phyloP scores from a whole-genome alignment of 805 yeast species.

The Starmera quercuum region DNA sequence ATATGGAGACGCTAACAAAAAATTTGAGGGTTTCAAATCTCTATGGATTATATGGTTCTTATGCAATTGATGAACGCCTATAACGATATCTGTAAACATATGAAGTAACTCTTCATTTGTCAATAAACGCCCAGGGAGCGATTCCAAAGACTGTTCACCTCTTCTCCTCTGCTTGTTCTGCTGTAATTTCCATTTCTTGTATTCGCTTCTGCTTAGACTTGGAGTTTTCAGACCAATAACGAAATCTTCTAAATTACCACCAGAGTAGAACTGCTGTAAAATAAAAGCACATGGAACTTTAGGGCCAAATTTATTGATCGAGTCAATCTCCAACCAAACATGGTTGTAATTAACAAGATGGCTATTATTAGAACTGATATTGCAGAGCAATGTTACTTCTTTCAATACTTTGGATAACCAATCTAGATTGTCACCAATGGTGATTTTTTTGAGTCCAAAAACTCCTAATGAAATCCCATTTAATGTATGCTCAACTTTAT shows the following conservation, averaged over 20 bases:
- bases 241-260: slow-evolving; percentile 77
- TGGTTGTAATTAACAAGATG: slow-evolving; percentile 82
- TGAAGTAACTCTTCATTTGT: slow-evolving; percentile 56
- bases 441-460: slow-evolving; percentile 80
- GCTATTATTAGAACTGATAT: slow-evolving; percentile 36
- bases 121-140: slow-evolving; percentile 26
- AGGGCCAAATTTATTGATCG: slow-evolving; percentile 44
- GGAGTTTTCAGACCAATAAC: slow-evolving; percentile 31
- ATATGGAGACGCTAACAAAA: slow-evolving; percentile 40
- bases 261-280: slow-evolving; percentile 80
- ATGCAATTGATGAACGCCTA: slow-evolving; percentile 70
- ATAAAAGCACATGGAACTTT: slow-evolving; percentile 68
- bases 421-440: slow-evolving; percentile 70
- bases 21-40: slow-evolving; percentile 85
- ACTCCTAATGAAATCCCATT: slow-evolving; percentile 65
- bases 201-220: slow-evolving; percentile 25
- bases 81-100: slow-evolving; percentile 58
- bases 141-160: slow-evolving; percentile 2
- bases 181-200: slow-evolving; percentile 27
- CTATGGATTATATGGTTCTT: slow-evolving; percentile 73
- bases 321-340: slow-evolving; percentile 79
- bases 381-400: slow-evolving; percentile 68
- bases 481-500: slow-evolving; percentile 74
- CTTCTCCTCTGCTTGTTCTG: slow-evolving; percentile 11
- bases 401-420: slow-evolving; percentile 63